Evolutionary conservation across 2,329 filamentous ascomycete species (phyloP), one percentile per base, ranked within the genome.

Genomic region (Ophiostoma himal-ulmi): DNA sequence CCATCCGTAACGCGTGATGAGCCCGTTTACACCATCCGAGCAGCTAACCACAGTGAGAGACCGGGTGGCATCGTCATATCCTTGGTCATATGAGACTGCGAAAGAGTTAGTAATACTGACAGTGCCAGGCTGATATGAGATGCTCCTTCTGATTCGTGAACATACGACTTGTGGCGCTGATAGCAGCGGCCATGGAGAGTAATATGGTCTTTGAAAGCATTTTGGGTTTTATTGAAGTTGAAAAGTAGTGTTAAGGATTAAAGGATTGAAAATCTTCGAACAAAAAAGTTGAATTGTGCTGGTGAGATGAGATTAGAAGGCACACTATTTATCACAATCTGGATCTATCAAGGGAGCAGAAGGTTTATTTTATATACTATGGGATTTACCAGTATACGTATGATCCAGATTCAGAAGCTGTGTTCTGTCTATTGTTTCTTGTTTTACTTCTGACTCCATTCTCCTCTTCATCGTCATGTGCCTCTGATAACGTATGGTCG

Each of bases 71-170:
- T 89, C 81, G 77, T 94, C 91, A 81, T 92, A 95, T 77, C 84
- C 87, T 26, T 81, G 80, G 80, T 94, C 91, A 79, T 89, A 94
- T 74, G 89, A 89, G 76, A 93, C 90, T 62, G 22, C 20, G 30
- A 6, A 34, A 26, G 2, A 34, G 41, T 67, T 44, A 52, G 65
- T 20, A 52, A 11, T 22, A 4, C 6, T 30, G 30, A 30, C 4
- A 13, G 2, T 17, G 20, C 14, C 60, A n/a, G 5, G 52, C 5
- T 14, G 13, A 11, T 2, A 14, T 20, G 26, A 1, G 14, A 3
- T 17, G 6, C 26, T 2, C 13, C 26, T 3, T 13, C 13, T 13
- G 10, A 26, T n/a, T 36, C 22, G 39, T 22, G 1, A 34, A 67
- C 65, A 26, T 30, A 67, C 65, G n/a, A 5, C n/a, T 48, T 1